Conservation (phyloP, 441 rosid species). For the Aquilaria agallochum region DNA sequence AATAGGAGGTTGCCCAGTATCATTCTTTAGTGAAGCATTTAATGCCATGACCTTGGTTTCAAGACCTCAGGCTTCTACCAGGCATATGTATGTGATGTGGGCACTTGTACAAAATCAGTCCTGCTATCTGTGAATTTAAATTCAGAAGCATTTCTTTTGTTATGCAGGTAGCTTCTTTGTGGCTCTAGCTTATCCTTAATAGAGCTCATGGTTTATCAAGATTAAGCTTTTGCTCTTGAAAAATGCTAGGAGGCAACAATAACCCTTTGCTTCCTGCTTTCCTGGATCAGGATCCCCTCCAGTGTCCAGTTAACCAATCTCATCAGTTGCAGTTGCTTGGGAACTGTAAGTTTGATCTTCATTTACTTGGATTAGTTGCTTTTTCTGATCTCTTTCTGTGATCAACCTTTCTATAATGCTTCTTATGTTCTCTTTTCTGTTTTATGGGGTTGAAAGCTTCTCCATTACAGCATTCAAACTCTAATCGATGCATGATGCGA, state of each 20-base stretch:
- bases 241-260: slow-evolving; percentile 61
- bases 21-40: too few relatives aligned
- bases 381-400: too few relatives aligned
- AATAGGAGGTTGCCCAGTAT: too few relatives aligned
- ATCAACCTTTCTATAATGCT: too few relatives aligned
- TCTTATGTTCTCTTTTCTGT: too few relatives aligned
- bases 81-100: too few relatives aligned
- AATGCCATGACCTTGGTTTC: background rate
- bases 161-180: slow-evolving; percentile 27
- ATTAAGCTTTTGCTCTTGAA: slow-evolving; percentile 9
- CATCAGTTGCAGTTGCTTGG: slow-evolving; percentile 62
- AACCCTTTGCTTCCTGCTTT: slow-evolving; percentile 43
- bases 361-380: background rate
- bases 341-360: slow-evolving; percentile 37
- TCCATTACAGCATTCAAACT: background rate
- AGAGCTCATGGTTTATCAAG: slow-evolving; percentile 14
- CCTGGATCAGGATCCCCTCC: slow-evolving; percentile 42
- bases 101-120: too few relatives aligned
- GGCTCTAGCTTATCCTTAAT: background rate
- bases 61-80: too few relatives aligned
- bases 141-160: background rate
- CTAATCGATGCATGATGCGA: slow-evolving; percentile 4
- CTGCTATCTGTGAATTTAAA: too few relatives aligned
- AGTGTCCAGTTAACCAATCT: slow-evolving; percentile 45
- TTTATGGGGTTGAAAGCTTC: background rate